Percentiles rank a stretch among this genome's conserved stretches.
Evolutionary conservation across 2,329 filamentous ascomycete species (phyloP).

Genomic region (Coniochaeta prunicola): DNA sequence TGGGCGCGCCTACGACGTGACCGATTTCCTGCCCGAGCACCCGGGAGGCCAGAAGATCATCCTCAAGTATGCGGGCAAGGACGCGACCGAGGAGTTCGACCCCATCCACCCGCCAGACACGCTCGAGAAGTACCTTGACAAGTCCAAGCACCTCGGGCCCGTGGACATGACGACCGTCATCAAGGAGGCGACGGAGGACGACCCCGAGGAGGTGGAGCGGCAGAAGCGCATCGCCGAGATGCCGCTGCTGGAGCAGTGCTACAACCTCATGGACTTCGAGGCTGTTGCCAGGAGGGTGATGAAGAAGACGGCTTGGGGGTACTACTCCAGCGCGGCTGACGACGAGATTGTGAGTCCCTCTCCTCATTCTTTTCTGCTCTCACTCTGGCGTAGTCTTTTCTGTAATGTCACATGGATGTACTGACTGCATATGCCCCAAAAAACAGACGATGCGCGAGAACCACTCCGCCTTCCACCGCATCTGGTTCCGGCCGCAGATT

Average conservation of each 20-base stretch:
- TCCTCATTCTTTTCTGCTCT: neutral
- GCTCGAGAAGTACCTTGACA: slow-evolving; percentile 74
- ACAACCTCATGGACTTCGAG: slow-evolving; percentile 94
- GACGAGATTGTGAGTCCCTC: slow-evolving; percentile 71
- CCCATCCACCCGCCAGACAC: slow-evolving; percentile 86
- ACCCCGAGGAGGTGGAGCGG: slow-evolving; percentile 54
- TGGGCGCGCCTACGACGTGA: slow-evolving; percentile 82
- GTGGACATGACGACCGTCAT: slow-evolving; percentile 81
- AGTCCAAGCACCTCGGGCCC: slow-evolving; percentile 78
- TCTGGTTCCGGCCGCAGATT: slow-evolving; percentile 88
- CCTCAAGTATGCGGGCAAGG: slow-evolving; percentile 91
- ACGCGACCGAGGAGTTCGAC: slow-evolving; percentile 87
- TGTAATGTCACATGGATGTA: neutral
- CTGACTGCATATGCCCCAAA: neutral
- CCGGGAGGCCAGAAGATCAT: slow-evolving; percentile 90
- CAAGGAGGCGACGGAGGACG: slow-evolving; percentile 56
- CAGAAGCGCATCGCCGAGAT: slow-evolving; percentile 67
- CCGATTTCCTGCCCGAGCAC: slow-evolving; percentile 86
- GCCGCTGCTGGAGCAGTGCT: slow-evolving; percentile 80
- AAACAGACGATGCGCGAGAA: slow-evolving; percentile 85
- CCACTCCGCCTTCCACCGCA: slow-evolving; percentile 91
- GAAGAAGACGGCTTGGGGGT: slow-evolving; percentile 96
- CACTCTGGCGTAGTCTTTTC: too few species aligned
- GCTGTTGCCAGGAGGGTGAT: slow-evolving; percentile 82
- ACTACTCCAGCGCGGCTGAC: slow-evolving; percentile 90